Evolutionary conservation across 805 yeast genomes (phyloP).

Genomic region (Soucietia sequanensis): DNA sequence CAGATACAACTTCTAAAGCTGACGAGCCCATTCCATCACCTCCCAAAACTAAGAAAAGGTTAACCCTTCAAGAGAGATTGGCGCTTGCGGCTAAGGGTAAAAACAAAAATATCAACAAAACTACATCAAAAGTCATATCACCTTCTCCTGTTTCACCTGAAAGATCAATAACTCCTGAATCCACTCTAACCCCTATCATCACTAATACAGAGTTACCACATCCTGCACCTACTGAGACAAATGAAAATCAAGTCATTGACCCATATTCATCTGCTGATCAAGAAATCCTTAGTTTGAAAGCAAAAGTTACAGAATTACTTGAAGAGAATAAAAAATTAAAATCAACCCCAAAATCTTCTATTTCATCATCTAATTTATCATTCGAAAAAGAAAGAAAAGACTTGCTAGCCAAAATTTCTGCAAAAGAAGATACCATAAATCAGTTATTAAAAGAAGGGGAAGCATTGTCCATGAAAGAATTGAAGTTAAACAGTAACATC

Average conservation of each 20-base stretch:
- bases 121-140: constrained; percentile 10
- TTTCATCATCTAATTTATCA: constrained; percentile 1
- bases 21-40: background rate
- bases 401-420: constrained; percentile 32
- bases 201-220: no score
- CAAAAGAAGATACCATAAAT: constrained; percentile 60
- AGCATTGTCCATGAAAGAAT: constrained; percentile 66
- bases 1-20: no score
- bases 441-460: constrained; percentile 76
- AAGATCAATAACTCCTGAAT: constrained; percentile 2
- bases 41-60: constrained; percentile 49
- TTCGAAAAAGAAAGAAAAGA: constrained; percentile 10
- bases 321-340: constrained; percentile 5
- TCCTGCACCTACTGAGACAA: constrained; percentile 4
- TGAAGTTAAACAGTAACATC: constrained; percentile 63
- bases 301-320: background rate
- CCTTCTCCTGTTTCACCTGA: constrained; percentile 3
- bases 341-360: background rate
- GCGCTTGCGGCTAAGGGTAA: constrained; percentile 74
- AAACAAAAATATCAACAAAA: no score
- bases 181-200: constrained; percentile 1
- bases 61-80: constrained; percentile 80
- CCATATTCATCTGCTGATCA: background rate
- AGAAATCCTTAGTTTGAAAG: constrained; percentile 1
- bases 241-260: constrained; percentile 1